phyloP scores from a whole-genome alignment of 2,329 filamentous ascomycete species.

The Penicillium sp. region DNA sequence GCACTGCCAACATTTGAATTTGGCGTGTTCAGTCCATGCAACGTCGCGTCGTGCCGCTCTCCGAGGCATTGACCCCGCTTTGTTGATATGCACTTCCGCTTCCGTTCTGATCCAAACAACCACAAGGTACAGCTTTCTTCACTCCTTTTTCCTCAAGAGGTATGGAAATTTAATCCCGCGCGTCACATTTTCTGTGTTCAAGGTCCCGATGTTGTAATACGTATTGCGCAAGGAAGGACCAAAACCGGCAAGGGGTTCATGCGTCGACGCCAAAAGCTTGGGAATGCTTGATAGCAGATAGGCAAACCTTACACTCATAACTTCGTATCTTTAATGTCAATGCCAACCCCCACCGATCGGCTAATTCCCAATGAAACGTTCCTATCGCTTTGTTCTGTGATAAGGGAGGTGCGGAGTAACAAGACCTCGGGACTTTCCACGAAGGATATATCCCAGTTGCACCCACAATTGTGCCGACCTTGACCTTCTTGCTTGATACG shows the following conservation, averaged over 20 bases:
- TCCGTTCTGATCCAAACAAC: neutral
- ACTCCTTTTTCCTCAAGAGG: rapidly evolving
- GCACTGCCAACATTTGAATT: neutral
- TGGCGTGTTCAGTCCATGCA: neutral
- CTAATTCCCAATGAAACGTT: neutral
- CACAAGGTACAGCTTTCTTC: neutral
- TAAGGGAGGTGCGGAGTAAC: neutral
- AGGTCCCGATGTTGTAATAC: neutral
- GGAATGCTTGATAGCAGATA: neutral
- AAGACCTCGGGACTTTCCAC: neutral
- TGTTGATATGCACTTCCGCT: neutral
- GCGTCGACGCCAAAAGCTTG: neutral
- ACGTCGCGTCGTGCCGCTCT: slow-evolving; percentile 3
- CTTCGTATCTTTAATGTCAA: neutral
- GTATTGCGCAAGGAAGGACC: neutral
- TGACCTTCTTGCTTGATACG: neutral
- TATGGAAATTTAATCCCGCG: neutral
- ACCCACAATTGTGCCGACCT: neutral
- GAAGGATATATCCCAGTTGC: neutral
- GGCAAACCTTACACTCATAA: neutral
- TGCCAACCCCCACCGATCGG: neutral
- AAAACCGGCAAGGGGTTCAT: neutral
- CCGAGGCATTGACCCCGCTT: slow-evolving; percentile 1
- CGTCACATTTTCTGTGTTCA: neutral
- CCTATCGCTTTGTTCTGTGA: neutral